Base-by-base conservation (phyloP, 2,329 filamentous ascomycete genomes). In the Ceratocystis lukuohia region DNA sequence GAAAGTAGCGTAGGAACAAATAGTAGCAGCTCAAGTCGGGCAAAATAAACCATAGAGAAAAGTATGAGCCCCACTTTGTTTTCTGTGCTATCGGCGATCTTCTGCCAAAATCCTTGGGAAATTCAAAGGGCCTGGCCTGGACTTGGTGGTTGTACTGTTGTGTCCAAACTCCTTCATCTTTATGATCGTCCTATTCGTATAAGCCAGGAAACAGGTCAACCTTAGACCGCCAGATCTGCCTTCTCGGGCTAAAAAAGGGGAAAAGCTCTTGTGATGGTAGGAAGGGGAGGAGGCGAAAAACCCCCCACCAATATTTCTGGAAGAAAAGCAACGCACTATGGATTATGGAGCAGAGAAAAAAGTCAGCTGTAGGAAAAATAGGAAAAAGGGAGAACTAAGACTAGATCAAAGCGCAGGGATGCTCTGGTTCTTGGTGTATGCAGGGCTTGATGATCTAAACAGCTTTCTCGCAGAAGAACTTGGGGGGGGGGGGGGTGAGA, bases 91-190 rank as follows among this genome's bases (percentile, higher is more conserved):
- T 50, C 48, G 48, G 48, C 20, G 48, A 50, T 50, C 48, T 50
- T 50, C n/a, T 50, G 48, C 48, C 48, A 50, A 50, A 50, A 50
- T 50, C 48, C 48, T 50, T 50, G n/a, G 48, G 22, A 50, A 20
- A 22, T 50, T 50, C 22, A 12, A 50, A 50, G n/a, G 48, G n/a
- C 7, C 37, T 5, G 4, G 37, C 10, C 37, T 41, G 3, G 37
- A 15, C 37, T 41, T 41, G 3, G 37, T 41, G 37, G 10, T 41
- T 41, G 3, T 41, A 41, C 37, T 41, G 37, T 3, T 5, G 12
- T 15, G 37, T 41, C 37, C 37, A 41, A 41, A 41, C 37, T 15
- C 37, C 37, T 50, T 50, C 48, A 20, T 50, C 20, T 50, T 50
- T 41, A 8, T 41, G 48, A 22, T 20, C 48, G 3, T 50, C 48